Evolutionary conservation across 306 rosid genomes (phyloP).

Genomic region (Vigna mungo): DNA sequence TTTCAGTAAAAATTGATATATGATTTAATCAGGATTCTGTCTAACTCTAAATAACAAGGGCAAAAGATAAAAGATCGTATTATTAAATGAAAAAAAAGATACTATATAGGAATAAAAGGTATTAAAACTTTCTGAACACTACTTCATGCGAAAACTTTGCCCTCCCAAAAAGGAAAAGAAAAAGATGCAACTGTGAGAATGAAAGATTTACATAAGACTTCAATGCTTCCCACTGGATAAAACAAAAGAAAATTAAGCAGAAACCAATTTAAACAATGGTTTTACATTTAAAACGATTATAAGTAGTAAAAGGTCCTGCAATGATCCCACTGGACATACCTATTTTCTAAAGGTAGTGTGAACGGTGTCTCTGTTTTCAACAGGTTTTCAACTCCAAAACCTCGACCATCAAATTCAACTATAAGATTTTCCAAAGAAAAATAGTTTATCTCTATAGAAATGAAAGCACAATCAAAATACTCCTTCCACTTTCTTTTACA

Average conservation of each 20-base stretch:
- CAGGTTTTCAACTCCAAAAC: constrained; percentile 15
- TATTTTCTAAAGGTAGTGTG: background rate
- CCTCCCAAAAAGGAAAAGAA: constrained; percentile 7
- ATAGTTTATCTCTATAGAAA: too few relatives aligned
- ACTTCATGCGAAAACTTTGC: constrained; percentile 15
- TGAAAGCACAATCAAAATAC: too few relatives aligned
- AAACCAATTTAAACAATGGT: constrained; percentile 15
- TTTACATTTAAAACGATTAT: constrained; percentile 11
- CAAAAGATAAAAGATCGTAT: constrained; percentile 27
- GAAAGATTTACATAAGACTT: constrained; percentile 15
- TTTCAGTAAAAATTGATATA: constrained; percentile 57
- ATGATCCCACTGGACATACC: background rate
- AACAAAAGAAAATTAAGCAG: constrained; percentile 12
- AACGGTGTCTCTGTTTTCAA: constrained; percentile 10
- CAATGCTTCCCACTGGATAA: constrained; percentile 17
- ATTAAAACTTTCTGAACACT: constrained; percentile 22
- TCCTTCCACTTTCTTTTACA: too few relatives aligned
- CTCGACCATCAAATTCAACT: constrained; percentile 1
- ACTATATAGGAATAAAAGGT: constrained; percentile 9
- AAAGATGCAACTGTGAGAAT: constrained; percentile 12
- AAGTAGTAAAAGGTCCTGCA: background rate
- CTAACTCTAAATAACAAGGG: constrained; percentile 41
- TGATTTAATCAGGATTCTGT: constrained; percentile 56
- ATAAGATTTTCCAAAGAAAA: background rate
- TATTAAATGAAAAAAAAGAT: constrained; percentile 16